Base-by-base conservation (phyloP, 495 filamentous ascomycete species). In the Lasiosphaeria ovina region DNA sequence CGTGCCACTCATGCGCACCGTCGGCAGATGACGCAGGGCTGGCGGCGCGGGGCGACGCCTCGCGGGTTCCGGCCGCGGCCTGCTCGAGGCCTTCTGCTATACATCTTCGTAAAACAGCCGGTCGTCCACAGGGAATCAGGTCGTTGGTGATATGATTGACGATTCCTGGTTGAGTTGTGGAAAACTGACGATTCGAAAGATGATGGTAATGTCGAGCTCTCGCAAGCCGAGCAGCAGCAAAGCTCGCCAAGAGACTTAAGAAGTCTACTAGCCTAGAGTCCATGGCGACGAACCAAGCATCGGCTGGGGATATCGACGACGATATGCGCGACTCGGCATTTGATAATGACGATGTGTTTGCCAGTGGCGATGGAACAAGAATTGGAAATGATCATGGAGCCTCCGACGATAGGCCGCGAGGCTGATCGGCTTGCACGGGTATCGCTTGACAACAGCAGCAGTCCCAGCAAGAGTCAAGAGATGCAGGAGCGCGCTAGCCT, bases 241-340 rank as follows among this genome's bases (percentile, higher is more conserved):
- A 60, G 61, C 16, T 33, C 58, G 45, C 58, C 68, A 8, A 73
- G 51, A 59, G 66, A 34, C 56, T 56, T 2, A 63, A 63, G 35
- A 55, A 68, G 38, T 67, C 68, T 7, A 55, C 31, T 3, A 75
- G 72, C 45, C 62, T 71, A 16, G 73, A 75, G 34, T 74, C 74
- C 6, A 60, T 75, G 62, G 68, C 66, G 3, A 72, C 65, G n/a
- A 74, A 75, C 60, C 61, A 67, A n/a, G 69, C 73, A 2, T 75
- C 72, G 11, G 54, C 58, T 3, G 71, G 71, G 0, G 66, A 69
- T 40, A n/a, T 61, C 3, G 69, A 71, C 44, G 62, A 70, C 14
- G 66, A 68, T 16, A 69, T 69, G 62, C 55, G 48, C 32, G 70
- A 71, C 56, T 59, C 35, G 14, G 31, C 51, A 48, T 40, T 53